Evolutionary conservation across 2,329 filamentous ascomycete genomes (phyloP).

Genomic region (Trichophyton equinum): DNA sequence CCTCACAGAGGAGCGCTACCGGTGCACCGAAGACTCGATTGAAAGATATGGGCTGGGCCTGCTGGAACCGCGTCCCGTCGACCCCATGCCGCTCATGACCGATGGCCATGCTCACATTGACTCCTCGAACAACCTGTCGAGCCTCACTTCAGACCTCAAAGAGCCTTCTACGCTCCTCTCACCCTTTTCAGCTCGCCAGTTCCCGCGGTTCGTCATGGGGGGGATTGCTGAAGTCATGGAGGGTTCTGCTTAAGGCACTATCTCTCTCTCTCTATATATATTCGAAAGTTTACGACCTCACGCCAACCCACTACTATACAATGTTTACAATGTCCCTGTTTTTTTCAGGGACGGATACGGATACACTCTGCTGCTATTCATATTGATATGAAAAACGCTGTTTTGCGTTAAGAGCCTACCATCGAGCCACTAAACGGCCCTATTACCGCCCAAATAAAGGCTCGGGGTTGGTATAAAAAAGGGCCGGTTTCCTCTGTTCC

Average conservation of each 20-base stretch:
- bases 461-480: neutral
- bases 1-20: slow-evolving; percentile 31
- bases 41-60: slow-evolving; percentile 32
- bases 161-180: neutral
- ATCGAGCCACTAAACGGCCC: neutral
- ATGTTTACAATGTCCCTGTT: neutral
- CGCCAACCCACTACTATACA: neutral
- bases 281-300: neutral
- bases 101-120: slow-evolving; percentile 4
- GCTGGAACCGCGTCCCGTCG: slow-evolving; percentile 35
- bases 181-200: slow-evolving; percentile 11
- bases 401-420: neutral
- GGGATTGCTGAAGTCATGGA: slow-evolving; percentile 39
- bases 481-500: neutral
- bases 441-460: neutral
- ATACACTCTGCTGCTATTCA: too few species aligned
- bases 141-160: slow-evolving; percentile 1
- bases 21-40: slow-evolving; percentile 27
- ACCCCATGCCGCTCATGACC: slow-evolving; percentile 19
- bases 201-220: slow-evolving; percentile 33
- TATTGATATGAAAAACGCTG: neutral
- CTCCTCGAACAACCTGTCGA: slow-evolving; percentile 5
- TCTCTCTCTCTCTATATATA: neutral
- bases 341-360: too few species aligned
- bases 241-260: slow-evolving; percentile 21